Evolutionary conservation across 164 flowering plant species (phyloP).

Genomic region (Vitis vinifera): ASM3070453v1 NC_081815.1:890501-891000

Average conservation of each 20-base stretch:
- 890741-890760: conserved; percentile 28
- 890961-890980: conserved; percentile 30
- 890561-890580: conserved; percentile 31
- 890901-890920: conserved; percentile 20
- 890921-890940: conserved; percentile 12
- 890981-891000: conserved; percentile 8
- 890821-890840: neutral
- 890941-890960: conserved; percentile 16
- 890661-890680: conserved; percentile 15
- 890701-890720: conserved; percentile 45
- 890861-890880: conserved; percentile 18
- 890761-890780: conserved; percentile 18
- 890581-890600: neutral
- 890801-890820: conserved; percentile 11
- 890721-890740: conserved; percentile 30
- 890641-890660: conserved; percentile 13
- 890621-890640: conserved; percentile 41
- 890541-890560: conserved; percentile 9
- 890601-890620: conserved; percentile 32
- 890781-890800: neutral
- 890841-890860: conserved; percentile 27
- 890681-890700: neutral
- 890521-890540: conserved; percentile 22
- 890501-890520: conserved; percentile 30
- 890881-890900: conserved; percentile 12